Conservation (phyloP, 2,329 filamentous ascomycete species). For the Epichloe gansuensis region DNA sequence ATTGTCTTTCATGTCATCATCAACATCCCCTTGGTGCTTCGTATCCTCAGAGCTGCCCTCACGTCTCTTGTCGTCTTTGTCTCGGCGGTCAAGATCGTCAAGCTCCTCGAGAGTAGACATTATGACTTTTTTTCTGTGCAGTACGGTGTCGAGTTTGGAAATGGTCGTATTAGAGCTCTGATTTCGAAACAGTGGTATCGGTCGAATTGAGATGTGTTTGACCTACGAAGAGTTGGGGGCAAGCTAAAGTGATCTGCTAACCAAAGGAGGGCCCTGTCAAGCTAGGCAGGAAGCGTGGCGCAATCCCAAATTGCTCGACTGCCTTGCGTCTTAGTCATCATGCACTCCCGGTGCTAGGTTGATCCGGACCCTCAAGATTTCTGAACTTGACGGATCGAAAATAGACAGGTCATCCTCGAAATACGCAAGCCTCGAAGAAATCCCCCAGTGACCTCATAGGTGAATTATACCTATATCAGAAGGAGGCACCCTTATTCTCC, state of each 20-base stretch:
- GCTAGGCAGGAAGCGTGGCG: constrained; percentile 14
- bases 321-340: constrained; percentile 1
- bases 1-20: constrained; percentile 83
- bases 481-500: neutral
- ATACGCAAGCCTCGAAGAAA: neutral
- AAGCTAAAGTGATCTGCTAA: neutral
- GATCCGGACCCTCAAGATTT: neutral
- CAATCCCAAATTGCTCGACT: neutral
- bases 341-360: neutral
- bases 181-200: neutral
- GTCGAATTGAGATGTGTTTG: neutral
- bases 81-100: constrained; percentile 73
- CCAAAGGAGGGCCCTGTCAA: neutral
- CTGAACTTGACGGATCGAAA: neutral
- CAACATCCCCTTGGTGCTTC: constrained; percentile 41
- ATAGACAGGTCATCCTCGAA: neutral
- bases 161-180: neutral
- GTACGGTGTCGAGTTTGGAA: neutral
- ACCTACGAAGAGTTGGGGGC: neutral
- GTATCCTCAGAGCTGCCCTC: constrained; percentile 22
- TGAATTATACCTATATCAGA: neutral
- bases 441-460: neutral
- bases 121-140: constrained; percentile 13
- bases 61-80: constrained; percentile 55
- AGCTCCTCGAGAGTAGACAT: constrained; percentile 92